phyloP scores from a whole-genome alignment of 148 eudicot genomes.

The Diospyros lotus region DNA sequence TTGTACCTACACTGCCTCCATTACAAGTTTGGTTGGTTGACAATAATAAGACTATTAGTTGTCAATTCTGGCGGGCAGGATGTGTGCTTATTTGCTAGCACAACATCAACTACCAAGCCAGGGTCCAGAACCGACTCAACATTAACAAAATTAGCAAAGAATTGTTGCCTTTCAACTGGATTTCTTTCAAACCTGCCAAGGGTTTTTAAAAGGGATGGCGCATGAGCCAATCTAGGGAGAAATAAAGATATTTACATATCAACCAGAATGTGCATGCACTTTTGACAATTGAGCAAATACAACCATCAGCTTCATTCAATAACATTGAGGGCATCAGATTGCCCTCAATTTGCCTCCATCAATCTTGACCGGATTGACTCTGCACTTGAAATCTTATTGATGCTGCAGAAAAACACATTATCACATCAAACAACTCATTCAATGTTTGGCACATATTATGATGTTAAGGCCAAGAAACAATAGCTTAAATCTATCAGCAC shows the following conservation, averaged over 20 bases:
- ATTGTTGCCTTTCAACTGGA: neutral
- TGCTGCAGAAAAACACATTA: conserved; percentile 39
- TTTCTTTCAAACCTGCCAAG: neutral
- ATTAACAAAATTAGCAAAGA: neutral
- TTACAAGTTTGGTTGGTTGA: too few species aligned
- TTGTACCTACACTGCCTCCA: too few species aligned
- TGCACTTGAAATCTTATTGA: conserved; percentile 46
- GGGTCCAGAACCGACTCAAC: too few species aligned
- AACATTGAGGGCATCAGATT: neutral
- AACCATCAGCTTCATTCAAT: neutral
- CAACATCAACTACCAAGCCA: too few species aligned
- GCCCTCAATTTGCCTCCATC: conserved; percentile 45
- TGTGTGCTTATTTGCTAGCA: too few species aligned
- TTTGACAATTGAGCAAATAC: too few species aligned
- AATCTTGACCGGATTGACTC: conserved; percentile 58
- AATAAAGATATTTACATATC: conserved; percentile 8
- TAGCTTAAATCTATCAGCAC: neutral
- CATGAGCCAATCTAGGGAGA: neutral
- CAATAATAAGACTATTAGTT: too few species aligned
- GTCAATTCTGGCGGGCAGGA: too few species aligned
- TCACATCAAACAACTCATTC: neutral
- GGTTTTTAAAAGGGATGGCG: neutral
- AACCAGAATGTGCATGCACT: neutral
- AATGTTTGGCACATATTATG: neutral
- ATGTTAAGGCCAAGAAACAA: neutral